A percentile compares a stretch with the other conserved stretches of the same genome.
Evolutionary conservation across 371 early-diverging fungal genomes (phyloP).

Genomic region (Cladochytrium tenue): DNA sequence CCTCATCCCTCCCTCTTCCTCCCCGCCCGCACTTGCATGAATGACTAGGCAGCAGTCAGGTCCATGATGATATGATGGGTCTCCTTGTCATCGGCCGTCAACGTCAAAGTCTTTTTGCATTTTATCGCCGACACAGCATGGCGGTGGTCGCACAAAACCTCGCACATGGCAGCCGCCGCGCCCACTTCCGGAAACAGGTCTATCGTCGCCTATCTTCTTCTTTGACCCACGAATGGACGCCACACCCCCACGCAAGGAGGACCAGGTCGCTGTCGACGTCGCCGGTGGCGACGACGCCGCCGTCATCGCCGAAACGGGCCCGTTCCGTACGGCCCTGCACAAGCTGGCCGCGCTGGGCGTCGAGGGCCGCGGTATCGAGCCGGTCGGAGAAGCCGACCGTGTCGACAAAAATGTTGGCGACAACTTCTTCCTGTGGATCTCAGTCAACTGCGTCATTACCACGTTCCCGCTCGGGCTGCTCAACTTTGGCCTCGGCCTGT

Average conservation of each 20-base stretch:
- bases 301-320: background rate
- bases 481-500: conserved; percentile 19
- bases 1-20: no score
- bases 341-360: background rate
- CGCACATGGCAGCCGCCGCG: no score
- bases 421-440: conserved; percentile 6
- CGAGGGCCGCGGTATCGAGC: conserved; percentile 3
- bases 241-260: background rate
- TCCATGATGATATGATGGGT: no score
- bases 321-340: background rate
- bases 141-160: no score
- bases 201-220: no score
- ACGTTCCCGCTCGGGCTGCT: conserved; percentile 22
- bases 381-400: background rate
- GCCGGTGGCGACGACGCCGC: background rate
- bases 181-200: no score
- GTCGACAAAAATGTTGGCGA: background rate
- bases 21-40: no score
- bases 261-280: background rate
- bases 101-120: no score
- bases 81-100: no score
- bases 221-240: no score
- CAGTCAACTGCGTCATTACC: conserved; percentile 6
- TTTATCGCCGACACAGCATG: no score
- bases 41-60: no score